A percentile compares a stretch with the other conserved stretches of the same genome.
Conservation (phyloP, 2,329 filamentous ascomycete genomes). For the Fonsecaea nubica region DNA sequence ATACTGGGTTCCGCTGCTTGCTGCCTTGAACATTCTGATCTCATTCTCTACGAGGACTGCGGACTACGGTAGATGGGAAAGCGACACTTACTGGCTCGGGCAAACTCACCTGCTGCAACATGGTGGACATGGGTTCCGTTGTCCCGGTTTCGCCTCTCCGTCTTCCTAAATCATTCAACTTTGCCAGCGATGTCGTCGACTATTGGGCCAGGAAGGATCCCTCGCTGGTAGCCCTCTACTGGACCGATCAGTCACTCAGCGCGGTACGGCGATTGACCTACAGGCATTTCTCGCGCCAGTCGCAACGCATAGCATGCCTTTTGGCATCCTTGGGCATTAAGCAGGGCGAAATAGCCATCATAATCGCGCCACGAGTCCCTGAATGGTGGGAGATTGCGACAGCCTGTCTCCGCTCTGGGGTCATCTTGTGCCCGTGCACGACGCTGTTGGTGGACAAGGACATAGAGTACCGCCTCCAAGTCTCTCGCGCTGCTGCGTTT, state of each 20-base stretch:
- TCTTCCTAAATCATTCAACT: constrained; percentile 47
- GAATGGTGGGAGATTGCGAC: constrained; percentile 52
- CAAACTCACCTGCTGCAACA: neutral
- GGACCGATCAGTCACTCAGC: constrained; percentile 47
- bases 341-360: constrained; percentile 46
- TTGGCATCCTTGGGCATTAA: constrained; percentile 44
- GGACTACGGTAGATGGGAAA: neutral
- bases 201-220: constrained; percentile 46
- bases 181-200: constrained; percentile 51
- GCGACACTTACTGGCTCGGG: neutral
- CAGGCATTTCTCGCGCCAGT: constrained; percentile 47
- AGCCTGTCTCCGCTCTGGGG: constrained; percentile 46
- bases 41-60: neutral
- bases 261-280: constrained; percentile 44
- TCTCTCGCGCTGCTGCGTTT: constrained; percentile 47
- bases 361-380: constrained; percentile 48
- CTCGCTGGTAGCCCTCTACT: constrained; percentile 46
- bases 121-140: constrained; percentile 18
- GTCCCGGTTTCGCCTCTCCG: constrained; percentile 29
- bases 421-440: constrained; percentile 50
- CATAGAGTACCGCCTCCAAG: constrained; percentile 48
- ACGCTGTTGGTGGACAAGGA: constrained; percentile 49
- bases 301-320: constrained; percentile 47
- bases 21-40: neutral
- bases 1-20: neutral